Percentiles rank a stretch among this genome's conserved stretches.
Evolutionary conservation across 1,284 basidiomycete species (phyloP).

Genomic region (Athelia psychrophila): DNA sequence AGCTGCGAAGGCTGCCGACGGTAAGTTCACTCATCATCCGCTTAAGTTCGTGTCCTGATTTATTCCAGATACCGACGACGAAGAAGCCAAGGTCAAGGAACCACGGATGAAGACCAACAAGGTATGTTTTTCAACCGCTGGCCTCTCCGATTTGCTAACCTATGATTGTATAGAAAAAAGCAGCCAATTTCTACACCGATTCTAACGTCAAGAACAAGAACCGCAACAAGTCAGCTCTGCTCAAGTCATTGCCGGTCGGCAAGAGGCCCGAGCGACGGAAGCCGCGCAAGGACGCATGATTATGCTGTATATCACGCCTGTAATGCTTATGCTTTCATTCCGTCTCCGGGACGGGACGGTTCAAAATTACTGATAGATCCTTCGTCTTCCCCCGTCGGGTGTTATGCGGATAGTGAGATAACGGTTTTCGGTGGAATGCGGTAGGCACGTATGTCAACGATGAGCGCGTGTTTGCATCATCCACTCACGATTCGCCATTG

Average conservation of each 20-base stretch:
- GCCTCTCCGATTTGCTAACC: constrained; percentile 23
- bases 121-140: constrained; percentile 28
- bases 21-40: constrained; percentile 9
- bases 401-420: too few relatives aligned
- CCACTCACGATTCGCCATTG: not conserved
- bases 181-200: constrained; percentile 86
- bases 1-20: constrained; percentile 23
- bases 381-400: too few relatives aligned
- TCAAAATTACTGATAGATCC: too few relatives aligned
- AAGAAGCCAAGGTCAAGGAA: constrained; percentile 47
- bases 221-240: constrained; percentile 55
- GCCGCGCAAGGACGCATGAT: constrained; percentile 24
- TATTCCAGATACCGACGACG: constrained; percentile 32
- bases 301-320: not conserved
- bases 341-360: constrained; percentile 3
- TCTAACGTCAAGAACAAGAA: constrained; percentile 92
- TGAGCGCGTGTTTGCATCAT: not conserved
- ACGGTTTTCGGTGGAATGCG: too few relatives aligned
- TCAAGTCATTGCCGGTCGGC: constrained; percentile 49
- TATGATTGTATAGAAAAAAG: constrained; percentile 63
- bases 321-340: not conserved
- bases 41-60: constrained; percentile 5
- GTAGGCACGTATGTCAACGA: too few relatives aligned
- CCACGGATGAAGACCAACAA: constrained; percentile 90
- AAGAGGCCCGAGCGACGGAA: constrained; percentile 42